A percentile compares a stretch with the other conserved stretches of the same genome.
Evolutionary conservation across 2,329 filamentous ascomycete species (phyloP).

Genomic region (Pleoardoris graminearum): DNA sequence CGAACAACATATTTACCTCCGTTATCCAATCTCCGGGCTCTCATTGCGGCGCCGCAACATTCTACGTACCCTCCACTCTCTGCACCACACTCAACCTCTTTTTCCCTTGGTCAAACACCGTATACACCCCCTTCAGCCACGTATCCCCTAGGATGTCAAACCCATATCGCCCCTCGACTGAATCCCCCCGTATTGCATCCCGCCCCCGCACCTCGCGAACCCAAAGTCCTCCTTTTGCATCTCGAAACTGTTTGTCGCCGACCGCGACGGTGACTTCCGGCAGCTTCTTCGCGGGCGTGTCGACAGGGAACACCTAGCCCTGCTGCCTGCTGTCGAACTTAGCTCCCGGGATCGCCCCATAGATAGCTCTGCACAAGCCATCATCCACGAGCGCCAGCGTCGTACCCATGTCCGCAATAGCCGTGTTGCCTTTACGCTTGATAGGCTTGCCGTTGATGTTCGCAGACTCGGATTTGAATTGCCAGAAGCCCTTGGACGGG

Average conservation of each 20-base stretch:
- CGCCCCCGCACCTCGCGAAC: slow-evolving; percentile 60
- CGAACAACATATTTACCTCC: no score
- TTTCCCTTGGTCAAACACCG: slow-evolving; percentile 66
- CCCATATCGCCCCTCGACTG: slow-evolving; percentile 60
- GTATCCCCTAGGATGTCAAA: slow-evolving; percentile 69
- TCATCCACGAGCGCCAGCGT: slow-evolving; percentile 69
- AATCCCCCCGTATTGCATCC: slow-evolving; percentile 65
- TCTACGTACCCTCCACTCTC: slow-evolving; percentile 43
- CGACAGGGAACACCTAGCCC: slow-evolving; percentile 66
- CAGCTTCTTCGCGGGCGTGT: slow-evolving; percentile 56
- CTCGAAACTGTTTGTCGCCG: slow-evolving; percentile 61
- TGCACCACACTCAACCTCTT: slow-evolving; percentile 63
- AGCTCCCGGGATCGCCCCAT: slow-evolving; percentile 65
- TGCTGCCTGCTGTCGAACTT: slow-evolving; percentile 56
- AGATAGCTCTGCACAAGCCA: slow-evolving; percentile 62
- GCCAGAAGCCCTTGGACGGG: slow-evolving; percentile 69
- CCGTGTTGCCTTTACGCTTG: slow-evolving; percentile 59
- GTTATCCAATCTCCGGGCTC: neutral
- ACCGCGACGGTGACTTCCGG: slow-evolving; percentile 67
- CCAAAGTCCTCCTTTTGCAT: slow-evolving; percentile 66
- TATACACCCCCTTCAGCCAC: slow-evolving; percentile 67
- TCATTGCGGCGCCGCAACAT: slow-evolving; percentile 18
- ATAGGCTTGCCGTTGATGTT: slow-evolving; percentile 61
- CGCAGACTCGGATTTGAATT: slow-evolving; percentile 61
- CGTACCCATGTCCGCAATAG: slow-evolving; percentile 73